Evolutionary conservation across 192 early-diverging fungal species (phyloP), one percentile per base, ranked within the genome.

Genomic region (Coemansia pectinata): DNA sequence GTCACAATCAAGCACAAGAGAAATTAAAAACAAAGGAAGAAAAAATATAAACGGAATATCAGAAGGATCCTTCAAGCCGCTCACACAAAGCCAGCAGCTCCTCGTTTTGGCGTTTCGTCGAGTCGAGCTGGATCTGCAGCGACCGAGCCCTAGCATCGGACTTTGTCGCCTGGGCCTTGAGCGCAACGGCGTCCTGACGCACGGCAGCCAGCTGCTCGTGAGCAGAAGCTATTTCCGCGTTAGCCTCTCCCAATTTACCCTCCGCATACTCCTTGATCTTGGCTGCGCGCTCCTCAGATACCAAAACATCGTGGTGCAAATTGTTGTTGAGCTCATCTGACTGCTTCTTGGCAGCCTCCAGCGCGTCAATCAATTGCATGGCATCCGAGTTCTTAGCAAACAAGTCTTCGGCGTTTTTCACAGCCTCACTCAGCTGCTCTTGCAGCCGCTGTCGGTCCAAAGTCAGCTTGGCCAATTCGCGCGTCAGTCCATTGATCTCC

Each of bases 1-100:
- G 41, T 21, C 19, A 63, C 42, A 31, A 6, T 21, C 36, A 29
- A 29, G 6, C 12, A 31, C 11, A 23, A 63, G 25, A 45, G 14
- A 33, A 19, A 9, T 27, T 27, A 27, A 44, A 5, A 19, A n/a
- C 19, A 70, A 33, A 11, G 62, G 48, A 14, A 19, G 39, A 21
- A 41, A 19, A 29, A 55, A 40, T 47, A 63, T 36, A 36, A 36
- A 36, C 7, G 36, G 9, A 5, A 15, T 15, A 34, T 40, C 36
- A 61, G 21, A 25, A 36, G 4, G 59, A 40, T 8, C 59, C 59
- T 8, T 59, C 27, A 19, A 29, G 21, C 42, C 61, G 11, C 47
- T 81, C 71, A 48, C 70, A 76, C 55, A 77, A 38, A 0, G 65
- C 72, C 58, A 84, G 44, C 38, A 84, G 77, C 62, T 84, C 72